Conservation (phyloP, 2,329 filamentous ascomycete species). For the Xylariaceae sp. region DNA sequence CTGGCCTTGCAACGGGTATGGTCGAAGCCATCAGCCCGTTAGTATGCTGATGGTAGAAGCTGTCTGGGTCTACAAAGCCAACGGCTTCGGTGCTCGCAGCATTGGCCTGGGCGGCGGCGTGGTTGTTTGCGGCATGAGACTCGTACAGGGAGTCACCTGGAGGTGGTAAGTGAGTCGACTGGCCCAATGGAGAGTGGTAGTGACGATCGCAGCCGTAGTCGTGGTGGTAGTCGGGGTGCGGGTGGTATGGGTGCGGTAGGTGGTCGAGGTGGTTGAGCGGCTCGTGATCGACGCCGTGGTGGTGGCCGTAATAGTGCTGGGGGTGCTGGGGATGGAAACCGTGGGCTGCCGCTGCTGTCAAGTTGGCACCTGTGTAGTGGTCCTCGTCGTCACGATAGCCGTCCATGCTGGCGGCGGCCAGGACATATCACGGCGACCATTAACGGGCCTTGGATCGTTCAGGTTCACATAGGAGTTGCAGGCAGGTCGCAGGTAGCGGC, state of each 20-base stretch:
- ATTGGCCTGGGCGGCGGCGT: conserved; percentile 39
- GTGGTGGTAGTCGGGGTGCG: conserved; percentile 19
- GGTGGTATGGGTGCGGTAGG: background rate
- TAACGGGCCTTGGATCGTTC: conserved; percentile 13
- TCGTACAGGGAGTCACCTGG: conserved; percentile 26
- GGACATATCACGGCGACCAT: conserved; percentile 37
- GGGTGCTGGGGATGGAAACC: conserved; percentile 15
- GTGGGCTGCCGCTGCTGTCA: conserved; percentile 7
- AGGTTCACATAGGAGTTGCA: background rate
- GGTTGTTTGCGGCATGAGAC: conserved; percentile 39
- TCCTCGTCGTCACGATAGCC: conserved; percentile 44
- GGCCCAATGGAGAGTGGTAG: background rate
- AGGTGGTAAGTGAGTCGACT: conserved; percentile 5
- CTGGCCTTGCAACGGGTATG: conserved; percentile 40
- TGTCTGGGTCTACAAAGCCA: conserved; percentile 49
- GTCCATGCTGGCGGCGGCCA: conserved; percentile 45
- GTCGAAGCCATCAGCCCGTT: conserved; percentile 41
- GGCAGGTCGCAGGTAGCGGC: too few species aligned
- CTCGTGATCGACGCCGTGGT: conserved; percentile 23
- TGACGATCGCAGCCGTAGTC: conserved; percentile 5
- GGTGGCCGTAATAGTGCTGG: conserved; percentile 29
- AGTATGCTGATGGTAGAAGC: conserved; percentile 54
- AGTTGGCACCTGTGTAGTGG: conserved; percentile 33
- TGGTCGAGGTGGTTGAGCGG: conserved; percentile 8
- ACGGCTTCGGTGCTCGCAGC: conserved; percentile 36